phyloP scores from a whole-genome alignment of 768 basidiomycete species.

The Russula virescens region DNA sequence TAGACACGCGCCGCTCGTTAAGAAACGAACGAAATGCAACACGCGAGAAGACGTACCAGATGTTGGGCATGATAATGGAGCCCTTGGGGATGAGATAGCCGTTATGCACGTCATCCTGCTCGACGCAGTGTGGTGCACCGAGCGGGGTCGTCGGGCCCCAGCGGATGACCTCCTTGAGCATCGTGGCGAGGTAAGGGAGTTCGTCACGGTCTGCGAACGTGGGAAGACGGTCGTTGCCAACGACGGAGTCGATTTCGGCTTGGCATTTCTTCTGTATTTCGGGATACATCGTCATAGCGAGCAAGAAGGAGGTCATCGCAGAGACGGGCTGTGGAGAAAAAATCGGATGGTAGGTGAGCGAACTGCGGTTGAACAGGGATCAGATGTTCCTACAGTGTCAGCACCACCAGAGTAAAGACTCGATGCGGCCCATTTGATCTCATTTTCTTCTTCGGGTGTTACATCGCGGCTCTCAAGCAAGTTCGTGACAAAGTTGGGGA shows the following conservation, averaged over 20 bases:
- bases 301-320: conserved; percentile 28
- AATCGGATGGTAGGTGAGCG: not conserved
- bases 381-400: conserved; percentile 21
- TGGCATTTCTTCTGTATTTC: conserved; percentile 25
- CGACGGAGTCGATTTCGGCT: conserved; percentile 26
- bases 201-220: conserved; percentile 22
- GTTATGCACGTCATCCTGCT: conserved; percentile 35
- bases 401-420: conserved; percentile 28
- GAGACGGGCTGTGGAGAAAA: conserved; percentile 23
- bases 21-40: not conserved
- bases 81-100: conserved; percentile 37
- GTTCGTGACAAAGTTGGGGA: conserved; percentile 20
- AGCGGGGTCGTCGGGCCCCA: conserved; percentile 26
- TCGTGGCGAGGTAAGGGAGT: conserved; percentile 25
- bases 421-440: conserved; percentile 27
- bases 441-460: conserved; percentile 17
- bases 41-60: conserved; percentile 27
- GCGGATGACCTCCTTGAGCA: conserved; percentile 26
- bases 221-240: conserved; percentile 24
- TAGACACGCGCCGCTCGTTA: not conserved
- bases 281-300: conserved; percentile 29
- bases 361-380: not conserved
- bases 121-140: conserved; percentile 33
- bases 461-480: conserved; percentile 19
- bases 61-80: conserved; percentile 33